A percentile compares a stretch with the other conserved stretches of the same genome.
These are phyloP conservation scores for Quercus robur DNA, from an alignment of 306 rosid species.

Conservation along the genomic window DNA sequence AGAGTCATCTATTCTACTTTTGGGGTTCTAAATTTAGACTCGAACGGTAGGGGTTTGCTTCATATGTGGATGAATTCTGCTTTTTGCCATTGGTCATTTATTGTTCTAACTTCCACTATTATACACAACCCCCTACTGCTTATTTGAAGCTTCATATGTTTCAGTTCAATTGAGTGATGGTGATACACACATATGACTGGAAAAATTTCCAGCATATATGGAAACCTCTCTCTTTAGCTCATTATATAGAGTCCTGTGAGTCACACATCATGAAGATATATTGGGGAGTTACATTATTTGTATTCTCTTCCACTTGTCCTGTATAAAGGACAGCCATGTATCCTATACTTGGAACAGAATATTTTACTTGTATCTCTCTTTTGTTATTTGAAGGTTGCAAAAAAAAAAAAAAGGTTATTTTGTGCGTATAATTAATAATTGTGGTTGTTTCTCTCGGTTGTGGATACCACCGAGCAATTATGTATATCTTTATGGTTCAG, in stretches of 20 bases:
- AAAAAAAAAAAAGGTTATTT: not conserved
- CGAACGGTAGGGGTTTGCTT: not conserved
- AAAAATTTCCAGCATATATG: not conserved
- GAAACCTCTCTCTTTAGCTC: not conserved
- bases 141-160: not conserved
- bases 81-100: not conserved
- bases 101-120: not conserved
- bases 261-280: not conserved
- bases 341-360: not conserved
- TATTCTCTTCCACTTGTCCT: not conserved
- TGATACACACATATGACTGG: not conserved
- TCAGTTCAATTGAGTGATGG: conserved; percentile 3
- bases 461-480: not conserved
- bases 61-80: not conserved
- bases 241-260: not conserved
- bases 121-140: not conserved
- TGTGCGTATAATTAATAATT: conserved; percentile 5
- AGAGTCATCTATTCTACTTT: not conserved
- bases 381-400: not conserved
- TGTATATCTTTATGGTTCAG: not conserved
- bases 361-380: not conserved
- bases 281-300: not conserved
- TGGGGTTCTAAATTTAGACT: not conserved
- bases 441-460: not conserved
- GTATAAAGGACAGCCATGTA: too few relatives aligned